Conservation (phyloP, 345 rosid species). For the Cardamine occulta region DNA sequence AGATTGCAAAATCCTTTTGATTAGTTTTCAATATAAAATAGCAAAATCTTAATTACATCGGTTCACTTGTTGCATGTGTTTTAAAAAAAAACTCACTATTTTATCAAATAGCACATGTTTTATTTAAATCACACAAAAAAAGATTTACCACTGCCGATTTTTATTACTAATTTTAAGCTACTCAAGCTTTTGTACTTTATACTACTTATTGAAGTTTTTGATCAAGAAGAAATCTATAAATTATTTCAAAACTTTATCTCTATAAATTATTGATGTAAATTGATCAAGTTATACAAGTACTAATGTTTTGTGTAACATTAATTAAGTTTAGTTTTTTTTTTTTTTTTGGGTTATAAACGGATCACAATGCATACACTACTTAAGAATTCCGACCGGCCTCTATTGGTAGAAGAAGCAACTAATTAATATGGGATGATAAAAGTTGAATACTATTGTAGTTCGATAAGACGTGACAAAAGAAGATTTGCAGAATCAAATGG, state of each 20-base stretch:
- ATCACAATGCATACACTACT: background rate
- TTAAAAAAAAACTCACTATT: background rate
- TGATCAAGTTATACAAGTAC: constrained; percentile 1
- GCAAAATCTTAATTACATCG: background rate
- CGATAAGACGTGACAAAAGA: constrained; percentile 45
- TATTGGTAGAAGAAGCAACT: constrained; percentile 10
- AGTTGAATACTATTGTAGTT: constrained; percentile 8
- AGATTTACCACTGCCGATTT: background rate
- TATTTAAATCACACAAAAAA: background rate
- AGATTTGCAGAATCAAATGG: constrained; percentile 38
- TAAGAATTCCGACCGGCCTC: background rate
- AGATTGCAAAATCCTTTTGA: background rate
- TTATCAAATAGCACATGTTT: background rate
- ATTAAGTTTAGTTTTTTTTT: background rate
- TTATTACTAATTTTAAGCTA: background rate
- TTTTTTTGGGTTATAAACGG: background rate
- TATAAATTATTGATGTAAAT: background rate
- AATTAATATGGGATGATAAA: constrained; percentile 14
- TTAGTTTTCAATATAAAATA: background rate
- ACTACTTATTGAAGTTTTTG: background rate
- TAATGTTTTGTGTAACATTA: background rate
- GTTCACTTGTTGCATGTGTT: background rate
- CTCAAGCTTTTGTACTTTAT: background rate
- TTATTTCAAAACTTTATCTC: background rate
- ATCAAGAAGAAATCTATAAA: background rate